Evolutionary conservation across 768 basidiomycete genomes (phyloP), one percentile per base, ranked within the genome.

Genomic region (Tephrocybe sp.): DNA sequence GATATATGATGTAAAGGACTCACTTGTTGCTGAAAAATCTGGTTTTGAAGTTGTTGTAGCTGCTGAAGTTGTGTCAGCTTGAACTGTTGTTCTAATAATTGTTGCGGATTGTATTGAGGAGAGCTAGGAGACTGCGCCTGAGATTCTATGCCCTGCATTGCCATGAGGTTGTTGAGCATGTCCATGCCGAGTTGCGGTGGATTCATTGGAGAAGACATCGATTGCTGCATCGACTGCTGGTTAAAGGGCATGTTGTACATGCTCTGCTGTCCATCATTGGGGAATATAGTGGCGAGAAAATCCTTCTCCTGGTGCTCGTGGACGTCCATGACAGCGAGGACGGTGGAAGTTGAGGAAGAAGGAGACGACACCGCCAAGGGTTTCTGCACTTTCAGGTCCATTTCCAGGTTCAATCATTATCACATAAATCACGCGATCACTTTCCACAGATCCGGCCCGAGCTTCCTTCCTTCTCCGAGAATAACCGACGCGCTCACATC

Each of bases 21-120:
- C 80, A 87, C 92, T 84, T 93, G 92, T 63, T 93, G 91, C 61
- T 93, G 91, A 52, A 92, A 89, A 53, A 92, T 88, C 73, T 91
- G 87, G 51, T 84, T 84, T 62, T 94, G 90, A 3, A 92, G 71
- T 65, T 89, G 87, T 6, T 80, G 78, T 32, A 92, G 75, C 62
- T 85, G 62, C 23, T 63, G 90, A 3, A 92, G 72, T 64, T 89
- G 87, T 1, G 79, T 78, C 39, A 92, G 74, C 64, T 85, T 87
- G 70, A 89, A 80, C 65, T 91, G 88, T 59, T 90, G 87, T 61
- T 89, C 85, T 36, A 86, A 66, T 33, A 87, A 67, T 54, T 80
- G 63, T 40, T 84, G 78, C 5, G 80, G 73, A 32, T 70, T 73
- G 19, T 52, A 58, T 39, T 62, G 62, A 43, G 63, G 53, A 26